These are phyloP conservation scores for Erodium trifolium DNA, from an alignment of 441 rosid genomes.

Conservation along the genomic window DNA sequence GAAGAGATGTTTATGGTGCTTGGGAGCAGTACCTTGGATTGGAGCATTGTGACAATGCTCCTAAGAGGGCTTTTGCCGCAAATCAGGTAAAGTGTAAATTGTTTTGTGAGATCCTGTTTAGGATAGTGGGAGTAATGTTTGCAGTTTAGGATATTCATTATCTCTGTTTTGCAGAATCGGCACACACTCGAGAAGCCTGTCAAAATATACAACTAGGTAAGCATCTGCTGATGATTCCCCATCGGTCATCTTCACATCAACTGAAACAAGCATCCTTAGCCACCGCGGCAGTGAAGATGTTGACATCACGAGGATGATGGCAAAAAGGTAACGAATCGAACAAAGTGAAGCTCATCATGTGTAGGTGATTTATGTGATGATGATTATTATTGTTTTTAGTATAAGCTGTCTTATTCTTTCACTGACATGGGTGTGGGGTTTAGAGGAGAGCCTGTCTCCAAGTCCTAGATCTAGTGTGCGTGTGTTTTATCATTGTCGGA, in stretches of 20 bases:
- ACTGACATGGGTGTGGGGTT: constrained; percentile 16
- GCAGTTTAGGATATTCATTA: background rate
- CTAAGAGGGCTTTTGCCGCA: constrained; percentile 73
- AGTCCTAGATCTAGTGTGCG: constrained; percentile 15
- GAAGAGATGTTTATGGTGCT: constrained; percentile 84
- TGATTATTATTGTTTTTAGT: constrained; percentile 19
- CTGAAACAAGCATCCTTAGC: background rate
- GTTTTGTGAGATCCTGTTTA: too few species aligned
- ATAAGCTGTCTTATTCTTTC: constrained; percentile 25
- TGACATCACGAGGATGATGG: constrained; percentile 10
- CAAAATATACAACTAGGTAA: constrained; percentile 71
- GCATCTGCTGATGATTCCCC: constrained; percentile 20
- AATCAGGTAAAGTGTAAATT: constrained; percentile 52
- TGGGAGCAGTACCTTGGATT: constrained; percentile 30
- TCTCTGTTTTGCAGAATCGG: constrained; percentile 55
- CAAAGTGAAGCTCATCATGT: background rate
- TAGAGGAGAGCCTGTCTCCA: background rate
- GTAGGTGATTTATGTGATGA: constrained; percentile 11
- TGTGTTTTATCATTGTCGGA: constrained; percentile 9
- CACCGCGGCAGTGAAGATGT: constrained; percentile 20
- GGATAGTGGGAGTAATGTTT: background rate
- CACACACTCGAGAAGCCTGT: constrained; percentile 81
- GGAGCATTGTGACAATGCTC: constrained; percentile 78
- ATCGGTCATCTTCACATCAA: too few species aligned
- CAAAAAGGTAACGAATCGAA: too few species aligned